Evolutionary conservation across 371 early-diverging fungal species (phyloP).

Genomic region (Rhizopus microsporus): DNA sequence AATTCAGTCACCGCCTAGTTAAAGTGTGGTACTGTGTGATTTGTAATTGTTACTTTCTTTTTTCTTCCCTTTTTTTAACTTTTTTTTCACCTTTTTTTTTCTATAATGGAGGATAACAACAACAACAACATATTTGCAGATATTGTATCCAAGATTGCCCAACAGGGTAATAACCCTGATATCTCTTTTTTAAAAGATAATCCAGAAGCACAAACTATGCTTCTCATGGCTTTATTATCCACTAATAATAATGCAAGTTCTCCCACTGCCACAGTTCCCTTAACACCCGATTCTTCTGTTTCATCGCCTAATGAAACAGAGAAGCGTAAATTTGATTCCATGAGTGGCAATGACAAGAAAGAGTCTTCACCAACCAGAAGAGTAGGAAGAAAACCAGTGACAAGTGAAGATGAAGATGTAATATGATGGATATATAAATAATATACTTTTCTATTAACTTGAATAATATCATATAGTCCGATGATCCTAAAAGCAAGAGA

Average conservation of each 20-base stretch:
- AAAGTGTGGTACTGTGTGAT: not conserved
- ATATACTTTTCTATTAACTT: not conserved
- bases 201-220: slow-evolving; percentile 27
- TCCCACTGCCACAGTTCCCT: not conserved
- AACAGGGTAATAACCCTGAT: slow-evolving; percentile 25
- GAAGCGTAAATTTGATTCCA: slow-evolving; percentile 17
- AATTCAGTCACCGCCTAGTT: no score
- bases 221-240: slow-evolving; percentile 21
- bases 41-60: no score
- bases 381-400: slow-evolving; percentile 31
- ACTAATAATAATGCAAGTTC: slow-evolving; percentile 4
- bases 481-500: slow-evolving; percentile 50
- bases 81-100: not conserved
- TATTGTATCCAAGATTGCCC: slow-evolving; percentile 19
- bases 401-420: slow-evolving; percentile 29
- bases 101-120: slow-evolving; percentile 9
- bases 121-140: not conserved
- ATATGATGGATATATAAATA: not conserved
- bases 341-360: not conserved
- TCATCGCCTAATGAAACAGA: slow-evolving; percentile 1
- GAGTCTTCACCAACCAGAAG: slow-evolving; percentile 6
- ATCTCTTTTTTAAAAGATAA: slow-evolving; percentile 27
- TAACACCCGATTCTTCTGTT: not conserved
- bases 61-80: not conserved
- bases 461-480: slow-evolving; percentile 12